A percentile compares a stretch with the other conserved stretches of the same genome.
These are phyloP conservation scores for Tetrahymena malaccensis DNA, from an alignment of 73 alveolate genomes.

Conservation along the genomic window DNA sequence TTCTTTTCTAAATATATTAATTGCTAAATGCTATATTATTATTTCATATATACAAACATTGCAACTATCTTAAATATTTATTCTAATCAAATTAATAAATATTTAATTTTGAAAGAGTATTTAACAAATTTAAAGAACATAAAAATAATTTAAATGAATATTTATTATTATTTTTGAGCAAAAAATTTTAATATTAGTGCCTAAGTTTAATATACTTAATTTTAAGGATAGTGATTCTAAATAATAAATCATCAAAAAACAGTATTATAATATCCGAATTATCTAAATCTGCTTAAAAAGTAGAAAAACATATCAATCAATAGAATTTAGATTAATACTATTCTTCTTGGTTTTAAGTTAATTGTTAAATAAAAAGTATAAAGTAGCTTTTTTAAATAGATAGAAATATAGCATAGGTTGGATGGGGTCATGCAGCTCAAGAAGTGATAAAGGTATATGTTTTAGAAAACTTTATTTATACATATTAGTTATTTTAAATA, in stretches of 20 bases:
- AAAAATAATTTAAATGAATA: too few species aligned
- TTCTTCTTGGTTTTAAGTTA: neutral
- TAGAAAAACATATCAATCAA: neutral
- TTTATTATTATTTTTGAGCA: neutral
- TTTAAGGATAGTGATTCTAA: too few species aligned
- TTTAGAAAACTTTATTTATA: too few species aligned
- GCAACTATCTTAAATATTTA: too few species aligned
- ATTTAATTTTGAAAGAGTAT: too few species aligned
- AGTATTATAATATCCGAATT: neutral
- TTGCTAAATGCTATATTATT: too few species aligned
- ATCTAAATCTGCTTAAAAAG: neutral
- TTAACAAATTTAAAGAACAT: neutral
- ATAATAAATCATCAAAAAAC: neutral
- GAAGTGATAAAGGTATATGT: neutral
- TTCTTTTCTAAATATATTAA: too few species aligned
- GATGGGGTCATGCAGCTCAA: neutral
- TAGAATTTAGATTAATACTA: neutral
- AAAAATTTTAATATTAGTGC: too few species aligned
- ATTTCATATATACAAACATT: too few species aligned
- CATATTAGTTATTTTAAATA: too few species aligned
- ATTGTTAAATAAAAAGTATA: neutral
- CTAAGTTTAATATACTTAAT: too few species aligned
- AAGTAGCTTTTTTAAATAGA: neutral
- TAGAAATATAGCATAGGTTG: neutral
- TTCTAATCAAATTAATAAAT: too few species aligned